Base-by-base conservation (phyloP, 257 asterid species). In the Gynochthodes officinalis region DNA sequence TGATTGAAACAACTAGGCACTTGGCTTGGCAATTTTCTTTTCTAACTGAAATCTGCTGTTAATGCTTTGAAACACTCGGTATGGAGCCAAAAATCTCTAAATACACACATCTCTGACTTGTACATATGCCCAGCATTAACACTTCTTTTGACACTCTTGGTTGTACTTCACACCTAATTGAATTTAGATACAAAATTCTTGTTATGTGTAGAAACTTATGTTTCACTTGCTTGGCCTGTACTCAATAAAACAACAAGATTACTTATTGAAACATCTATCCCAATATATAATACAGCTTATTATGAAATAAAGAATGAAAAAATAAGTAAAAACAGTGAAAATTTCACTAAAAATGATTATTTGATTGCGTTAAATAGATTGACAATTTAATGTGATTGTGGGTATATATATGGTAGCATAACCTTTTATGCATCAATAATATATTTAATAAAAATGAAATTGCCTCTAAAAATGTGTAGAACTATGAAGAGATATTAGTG, bases 1-100 rank as follows among this genome's bases (percentile, higher is more conserved):
- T 50, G 71, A 75, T 80, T 69, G 81, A 76, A 80, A 78, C 72
- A 74, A 60, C 55, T 65, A n/a, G 74, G 75, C 79, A 53, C 73
- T 72, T 75, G 80, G 80, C 80, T 23, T 76, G 73, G 64, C 72
- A n/a, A n/a, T 5, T 1, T 25, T 7, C 19, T 33, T 33, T 35
- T 53, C n/a, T 27, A 42, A n/a, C 52, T 65, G 54, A 21, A 46
- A 42, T 61, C 49, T 66, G 49, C 58, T 43, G 2, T 37, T 73
- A 53, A 15, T 74, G 35, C 42, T 54, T 23, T n/a, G 10, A 18
- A 53, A 54, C 39, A 28, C 60, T 67, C 58, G 59, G 50, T 23
- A 32, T 27, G 52, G 59, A 43, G 69, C 64, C 19, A 28, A 52
- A 69, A 35, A n/a, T 21, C 40, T 19, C 21, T 53, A 39, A 13